A percentile compares a stretch with the other conserved stretches of the same genome.
phyloP scores from a whole-genome alignment of 371 early-diverging fungal genomes.

The Lichtheimia corymbifera region DNA sequence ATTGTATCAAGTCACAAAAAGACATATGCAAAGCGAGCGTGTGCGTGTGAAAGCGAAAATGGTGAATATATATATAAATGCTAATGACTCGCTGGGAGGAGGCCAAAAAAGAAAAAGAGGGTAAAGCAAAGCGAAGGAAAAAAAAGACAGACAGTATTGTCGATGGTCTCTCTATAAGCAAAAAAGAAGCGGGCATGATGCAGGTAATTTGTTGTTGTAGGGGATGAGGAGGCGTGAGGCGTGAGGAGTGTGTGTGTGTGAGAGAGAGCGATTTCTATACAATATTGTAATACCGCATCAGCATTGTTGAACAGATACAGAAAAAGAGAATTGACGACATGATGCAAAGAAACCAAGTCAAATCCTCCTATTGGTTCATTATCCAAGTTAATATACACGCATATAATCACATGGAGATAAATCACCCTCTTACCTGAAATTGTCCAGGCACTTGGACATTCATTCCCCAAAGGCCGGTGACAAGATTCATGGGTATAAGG shows the following conservation, averaged over 20 bases:
- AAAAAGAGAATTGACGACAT: constrained; percentile 37
- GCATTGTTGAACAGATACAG: constrained; percentile 35
- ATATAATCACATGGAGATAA: neutral
- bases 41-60: too few species aligned
- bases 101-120: too few species aligned
- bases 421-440: constrained; percentile 29
- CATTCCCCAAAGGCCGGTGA: constrained; percentile 93
- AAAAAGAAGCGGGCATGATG: too few species aligned
- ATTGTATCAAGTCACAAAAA: too few species aligned
- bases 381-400: neutral
- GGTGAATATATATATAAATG: too few species aligned
- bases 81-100: too few species aligned
- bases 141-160: too few species aligned
- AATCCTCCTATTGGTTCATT: constrained; percentile 31
- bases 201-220: too few species aligned
- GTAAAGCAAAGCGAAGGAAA: too few species aligned
- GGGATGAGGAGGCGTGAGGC: neutral
- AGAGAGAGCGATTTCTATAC: constrained; percentile 13
- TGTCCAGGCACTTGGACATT: constrained; percentile 84
- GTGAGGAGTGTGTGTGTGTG: too few species aligned
- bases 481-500: constrained; percentile 92
- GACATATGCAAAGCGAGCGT: too few species aligned
- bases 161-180: too few species aligned
- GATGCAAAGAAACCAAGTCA: constrained; percentile 73
- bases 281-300: constrained; percentile 41